Conservation (phyloP, 2,329 filamentous ascomycete species). For the Eutypella sp. region DNA sequence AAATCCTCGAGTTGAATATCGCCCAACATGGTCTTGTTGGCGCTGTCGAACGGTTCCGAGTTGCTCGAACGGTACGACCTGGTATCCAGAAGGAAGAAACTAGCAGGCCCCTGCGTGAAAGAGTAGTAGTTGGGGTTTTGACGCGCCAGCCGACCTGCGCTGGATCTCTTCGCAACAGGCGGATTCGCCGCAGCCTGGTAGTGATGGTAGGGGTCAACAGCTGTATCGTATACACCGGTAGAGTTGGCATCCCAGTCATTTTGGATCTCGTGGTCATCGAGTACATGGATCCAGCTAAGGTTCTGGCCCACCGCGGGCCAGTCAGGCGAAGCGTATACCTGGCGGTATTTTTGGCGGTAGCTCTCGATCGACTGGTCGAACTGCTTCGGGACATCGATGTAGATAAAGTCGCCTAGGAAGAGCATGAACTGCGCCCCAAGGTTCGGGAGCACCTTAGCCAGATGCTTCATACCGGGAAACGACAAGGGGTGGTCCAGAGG, state of each 20-base stretch:
- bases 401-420: constrained; percentile 86
- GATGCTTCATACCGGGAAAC: constrained; percentile 72
- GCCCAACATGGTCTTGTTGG: constrained; percentile 84
- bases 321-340: constrained; percentile 92
- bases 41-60: constrained; percentile 51
- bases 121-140: constrained; percentile 74
- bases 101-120: constrained; percentile 84
- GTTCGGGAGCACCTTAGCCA: constrained; percentile 67
- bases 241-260: constrained; percentile 89
- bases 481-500: constrained; percentile 77
- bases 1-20: constrained; percentile 73
- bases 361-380: constrained; percentile 68
- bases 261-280: constrained; percentile 93
- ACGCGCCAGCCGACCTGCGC: constrained; percentile 29
- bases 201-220: constrained; percentile 77
- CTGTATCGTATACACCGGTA: constrained; percentile 72
- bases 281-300: constrained; percentile 94
- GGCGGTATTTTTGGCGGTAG: constrained; percentile 87
- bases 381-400: constrained; percentile 79
- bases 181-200: constrained; percentile 87
- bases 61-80: constrained; percentile 76
- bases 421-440: constrained; percentile 74
- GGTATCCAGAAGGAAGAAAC: constrained; percentile 93
- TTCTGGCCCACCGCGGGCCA: constrained; percentile 73
- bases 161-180: constrained; percentile 54